phyloP scores from a whole-genome alignment of 768 basidiomycete species.

The Leccinum sublutescens region DNA sequence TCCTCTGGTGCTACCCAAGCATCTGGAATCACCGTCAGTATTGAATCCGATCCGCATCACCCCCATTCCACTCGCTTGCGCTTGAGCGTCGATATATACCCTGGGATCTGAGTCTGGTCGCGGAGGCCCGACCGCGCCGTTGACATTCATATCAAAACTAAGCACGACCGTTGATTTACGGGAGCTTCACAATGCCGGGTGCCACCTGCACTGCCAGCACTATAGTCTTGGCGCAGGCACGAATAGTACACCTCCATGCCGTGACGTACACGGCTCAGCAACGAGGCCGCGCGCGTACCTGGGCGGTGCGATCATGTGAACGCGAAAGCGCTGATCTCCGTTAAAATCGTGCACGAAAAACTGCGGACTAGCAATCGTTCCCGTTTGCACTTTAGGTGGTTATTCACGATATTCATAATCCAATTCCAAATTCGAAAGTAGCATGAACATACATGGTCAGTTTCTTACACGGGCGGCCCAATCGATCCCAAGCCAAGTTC shows the following conservation, averaged over 20 bases:
- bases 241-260: slow-evolving; percentile 8
- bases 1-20: background rate
- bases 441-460: background rate
- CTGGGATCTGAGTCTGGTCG: background rate
- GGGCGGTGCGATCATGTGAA: slow-evolving; percentile 7
- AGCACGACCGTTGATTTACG: background rate
- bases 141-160: background rate
- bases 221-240: slow-evolving; percentile 11
- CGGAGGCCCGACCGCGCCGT: background rate
- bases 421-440: slow-evolving; percentile 11
- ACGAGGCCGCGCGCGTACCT: slow-evolving; percentile 11
- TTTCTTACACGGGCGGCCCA: slow-evolving; percentile 13
- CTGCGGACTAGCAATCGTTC: background rate
- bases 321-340: background rate
- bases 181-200: background rate
- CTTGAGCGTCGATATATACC: background rate
- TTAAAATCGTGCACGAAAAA: background rate
- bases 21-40: background rate
- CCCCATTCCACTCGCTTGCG: background rate
- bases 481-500: background rate
- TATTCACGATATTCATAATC: background rate
- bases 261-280: slow-evolving; percentile 5
- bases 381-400: background rate
- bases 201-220: slow-evolving; percentile 9
- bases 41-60: background rate